These are phyloP conservation scores for Pseudopithomyces maydicus DNA, from an alignment of 2,329 filamentous ascomycete genomes.

Conservation along the genomic window DNA sequence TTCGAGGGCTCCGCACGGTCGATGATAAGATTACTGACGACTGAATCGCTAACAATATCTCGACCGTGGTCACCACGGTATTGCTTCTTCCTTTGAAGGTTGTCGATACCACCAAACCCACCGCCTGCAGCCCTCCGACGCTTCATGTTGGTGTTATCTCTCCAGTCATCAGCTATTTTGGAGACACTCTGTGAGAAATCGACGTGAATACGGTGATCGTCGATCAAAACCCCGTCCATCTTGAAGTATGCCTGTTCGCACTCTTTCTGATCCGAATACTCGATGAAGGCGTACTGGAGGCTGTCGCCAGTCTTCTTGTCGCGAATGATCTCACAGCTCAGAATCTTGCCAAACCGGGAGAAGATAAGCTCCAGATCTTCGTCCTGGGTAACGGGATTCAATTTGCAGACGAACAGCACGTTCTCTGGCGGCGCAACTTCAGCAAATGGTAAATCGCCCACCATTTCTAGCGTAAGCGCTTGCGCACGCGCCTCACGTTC, in stretches of 20 bases:
- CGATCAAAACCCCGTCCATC: conserved; percentile 96
- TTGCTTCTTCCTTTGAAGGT: conserved; percentile 87
- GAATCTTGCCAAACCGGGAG: conserved; percentile 90
- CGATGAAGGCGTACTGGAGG: conserved; percentile 96
- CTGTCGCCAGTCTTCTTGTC: conserved; percentile 94
- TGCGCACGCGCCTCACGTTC: conserved; percentile 93
- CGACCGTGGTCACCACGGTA: conserved; percentile 58
- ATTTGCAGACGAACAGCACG: conserved; percentile 95
- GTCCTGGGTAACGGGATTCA: conserved; percentile 95
- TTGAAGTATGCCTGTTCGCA: conserved; percentile 98
- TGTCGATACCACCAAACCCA: conserved; percentile 85
- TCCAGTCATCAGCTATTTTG: conserved; percentile 88
- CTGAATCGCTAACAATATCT: conserved; percentile 37
- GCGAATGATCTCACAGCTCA: conserved; percentile 94
- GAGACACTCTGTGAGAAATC: conserved; percentile 96
- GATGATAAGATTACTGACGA: conserved; percentile 37
- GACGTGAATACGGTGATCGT: conserved; percentile 96
- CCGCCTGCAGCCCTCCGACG: conserved; percentile 63
- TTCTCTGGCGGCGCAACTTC: conserved; percentile 98
- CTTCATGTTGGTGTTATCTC: conserved; percentile 82
- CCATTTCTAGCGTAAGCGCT: conserved; percentile 94
- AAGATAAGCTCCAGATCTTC: conserved; percentile 96
- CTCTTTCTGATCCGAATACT: conserved; percentile 89
- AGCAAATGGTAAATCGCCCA: conserved; percentile 94
- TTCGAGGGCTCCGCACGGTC: conserved; percentile 27